Conservation (phyloP, 768 basidiomycete genomes). For the Gloeopeniophorella convolvens region DNA sequence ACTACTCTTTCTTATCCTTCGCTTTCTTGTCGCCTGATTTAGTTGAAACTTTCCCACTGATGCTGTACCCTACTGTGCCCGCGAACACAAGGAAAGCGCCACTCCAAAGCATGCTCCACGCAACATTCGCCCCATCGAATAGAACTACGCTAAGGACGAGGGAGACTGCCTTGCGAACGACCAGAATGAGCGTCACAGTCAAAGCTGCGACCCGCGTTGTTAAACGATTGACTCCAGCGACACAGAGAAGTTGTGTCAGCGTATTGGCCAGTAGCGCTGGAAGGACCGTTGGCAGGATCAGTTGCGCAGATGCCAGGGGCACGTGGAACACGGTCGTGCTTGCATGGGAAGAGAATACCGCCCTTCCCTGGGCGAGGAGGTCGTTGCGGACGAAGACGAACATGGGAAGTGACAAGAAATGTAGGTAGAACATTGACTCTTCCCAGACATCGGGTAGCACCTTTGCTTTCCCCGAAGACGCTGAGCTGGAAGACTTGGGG, state of each 20-base stretch:
- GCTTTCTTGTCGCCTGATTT: constrained; percentile 11
- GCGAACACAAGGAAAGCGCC: constrained; percentile 64
- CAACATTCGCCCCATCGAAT: constrained; percentile 33
- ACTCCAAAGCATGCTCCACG: constrained; percentile 49
- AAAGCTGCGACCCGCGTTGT: constrained; percentile 70
- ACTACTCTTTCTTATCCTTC: constrained; percentile 17
- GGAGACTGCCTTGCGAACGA: constrained; percentile 76
- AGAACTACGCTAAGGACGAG: constrained; percentile 61
- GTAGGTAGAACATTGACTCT: constrained; percentile 90
- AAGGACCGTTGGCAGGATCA: constrained; percentile 54
- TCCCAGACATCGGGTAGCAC: constrained; percentile 47
- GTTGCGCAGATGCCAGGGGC: constrained; percentile 21
- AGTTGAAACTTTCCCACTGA: constrained; percentile 24
- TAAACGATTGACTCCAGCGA: constrained; percentile 80
- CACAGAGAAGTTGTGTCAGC: constrained; percentile 77
- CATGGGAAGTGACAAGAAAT: constrained; percentile 73
- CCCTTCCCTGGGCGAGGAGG: constrained; percentile 40
- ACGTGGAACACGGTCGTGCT: constrained; percentile 5
- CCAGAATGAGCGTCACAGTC: constrained; percentile 73
- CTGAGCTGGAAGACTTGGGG: constrained; percentile 17
- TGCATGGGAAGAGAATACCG: constrained; percentile 24
- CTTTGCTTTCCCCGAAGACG: background rate
- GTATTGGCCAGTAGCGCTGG: constrained; percentile 70
- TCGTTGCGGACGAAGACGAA: constrained; percentile 56
- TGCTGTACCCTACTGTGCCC: constrained; percentile 66